Evolutionary conservation across 2,329 filamentous ascomycete species (phyloP), one percentile per base, ranked within the genome.

Genomic region (Ceratocystis ficicola): DNA sequence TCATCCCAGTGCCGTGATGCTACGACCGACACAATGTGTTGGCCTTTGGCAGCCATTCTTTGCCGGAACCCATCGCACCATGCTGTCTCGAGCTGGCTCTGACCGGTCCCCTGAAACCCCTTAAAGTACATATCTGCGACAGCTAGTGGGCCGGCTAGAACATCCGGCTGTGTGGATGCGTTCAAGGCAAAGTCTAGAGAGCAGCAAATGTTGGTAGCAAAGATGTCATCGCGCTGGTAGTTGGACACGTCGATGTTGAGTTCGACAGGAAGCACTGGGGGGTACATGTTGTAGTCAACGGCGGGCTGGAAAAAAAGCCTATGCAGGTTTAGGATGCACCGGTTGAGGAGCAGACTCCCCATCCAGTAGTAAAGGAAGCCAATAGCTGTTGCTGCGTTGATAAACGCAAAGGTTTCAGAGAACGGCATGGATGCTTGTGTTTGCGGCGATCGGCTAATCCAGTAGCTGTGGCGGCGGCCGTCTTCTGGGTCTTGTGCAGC

Each of bases 311-410:
- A 77, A 57, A 81, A 75, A 66, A 73, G 72, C 30, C 74, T 73
- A 66, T 82, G 75, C 17, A 84, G 72, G 17, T 70, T 70, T 67
- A 77, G 76, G 50, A 83, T 76, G 69, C 77, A 80, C 8, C 76
- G 78, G 68, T 79, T 77, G 60, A 84, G 76, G 12, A 78, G 69
- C 32, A 83, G 74, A 59, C 81, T 77, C 0, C 77, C 72, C 68
- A 79, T 76, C 81, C 81, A 84, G 71, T 82, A 83, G 70, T 81
- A 79, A 12, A 82, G 71, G 68, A 83, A 78, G 59, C 76, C 75
- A 41, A 82, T 69, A 0, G 81, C 78, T 0, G 78, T 75, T 12
- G 74, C 69, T 20, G 75, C 71, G 69, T 80, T 76, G 32, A 73
- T 74, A 70, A 83, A 83, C 10, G 72, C 73, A 68, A 79, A 78